A percentile compares a stretch with the other conserved stretches of the same genome.
phyloP scores from a whole-genome alignment of 192 early-diverging fungal genomes.

The Coemansia sp. region DNA sequence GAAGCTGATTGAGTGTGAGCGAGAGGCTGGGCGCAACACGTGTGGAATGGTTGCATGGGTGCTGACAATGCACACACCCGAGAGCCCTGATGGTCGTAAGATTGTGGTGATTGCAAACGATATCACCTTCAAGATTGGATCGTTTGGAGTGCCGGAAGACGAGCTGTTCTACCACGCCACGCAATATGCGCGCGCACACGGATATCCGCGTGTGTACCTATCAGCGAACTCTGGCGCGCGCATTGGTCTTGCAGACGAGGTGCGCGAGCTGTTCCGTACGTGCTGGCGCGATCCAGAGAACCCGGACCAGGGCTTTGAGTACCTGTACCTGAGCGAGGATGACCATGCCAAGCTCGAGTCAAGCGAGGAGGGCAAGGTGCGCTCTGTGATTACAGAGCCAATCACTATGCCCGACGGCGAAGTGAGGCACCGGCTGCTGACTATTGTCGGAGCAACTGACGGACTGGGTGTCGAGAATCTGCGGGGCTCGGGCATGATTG shows the following conservation, averaged over 20 bases:
- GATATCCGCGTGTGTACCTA: conserved; percentile 90
- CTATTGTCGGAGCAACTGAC: conserved; percentile 82
- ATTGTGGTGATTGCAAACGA: conserved; percentile 98
- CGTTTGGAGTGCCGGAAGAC: conserved; percentile 95
- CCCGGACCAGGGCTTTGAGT: conserved; percentile 87
- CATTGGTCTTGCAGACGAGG: conserved; percentile 95
- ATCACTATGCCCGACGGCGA: conserved; percentile 67
- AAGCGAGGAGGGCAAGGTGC: conserved; percentile 57
- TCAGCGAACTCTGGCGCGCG: conserved; percentile 99
- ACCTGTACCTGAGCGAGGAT: conserved; percentile 81
- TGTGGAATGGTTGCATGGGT: conserved; percentile 98
- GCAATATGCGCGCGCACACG: conserved; percentile 78
- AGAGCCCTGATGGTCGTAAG: conserved; percentile 84
- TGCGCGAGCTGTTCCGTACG: conserved; percentile 79
- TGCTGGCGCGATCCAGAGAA: conserved; percentile 82
- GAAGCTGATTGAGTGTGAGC: conserved; percentile 66
- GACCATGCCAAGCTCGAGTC: conserved; percentile 68
- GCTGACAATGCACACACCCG: conserved; percentile 85
- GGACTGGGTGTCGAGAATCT: conserved; percentile 97
- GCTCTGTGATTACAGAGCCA: conserved; percentile 70
- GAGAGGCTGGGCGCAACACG: conserved; percentile 85
- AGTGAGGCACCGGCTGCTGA: conserved; percentile 75
- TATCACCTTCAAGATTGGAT: conserved; percentile 95
- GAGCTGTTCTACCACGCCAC: conserved; percentile 90
- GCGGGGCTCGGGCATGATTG: conserved; percentile 95